These are phyloP conservation scores for Flueggea neowawraea DNA, from an alignment of 441 rosid genomes.

Conservation along the genomic window DNA sequence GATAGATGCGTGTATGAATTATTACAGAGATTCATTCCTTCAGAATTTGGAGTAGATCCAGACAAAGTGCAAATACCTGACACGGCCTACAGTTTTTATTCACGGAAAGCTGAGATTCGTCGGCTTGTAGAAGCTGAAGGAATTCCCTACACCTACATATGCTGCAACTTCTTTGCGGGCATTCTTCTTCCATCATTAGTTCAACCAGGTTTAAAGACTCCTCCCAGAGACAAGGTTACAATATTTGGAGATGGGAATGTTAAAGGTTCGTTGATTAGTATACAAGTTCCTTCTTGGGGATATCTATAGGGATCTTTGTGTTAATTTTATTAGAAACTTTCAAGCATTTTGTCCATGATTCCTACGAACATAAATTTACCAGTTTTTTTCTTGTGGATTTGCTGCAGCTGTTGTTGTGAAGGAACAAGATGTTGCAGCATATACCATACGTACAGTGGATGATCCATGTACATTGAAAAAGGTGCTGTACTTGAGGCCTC, in stretches of 20 bases:
- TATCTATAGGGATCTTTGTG: not conserved
- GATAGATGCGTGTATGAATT: not conserved
- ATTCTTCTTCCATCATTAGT: conserved; percentile 48
- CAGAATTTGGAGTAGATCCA: conserved; percentile 66
- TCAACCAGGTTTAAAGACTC: conserved; percentile 48
- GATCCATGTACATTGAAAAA: conserved; percentile 52
- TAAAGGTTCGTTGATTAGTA: conserved; percentile 32
- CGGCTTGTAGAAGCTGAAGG: conserved; percentile 51
- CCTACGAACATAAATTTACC: not conserved
- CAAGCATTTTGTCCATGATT: too few species aligned
- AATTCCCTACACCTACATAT: conserved; percentile 53
- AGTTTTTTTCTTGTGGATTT: conserved; percentile 7
- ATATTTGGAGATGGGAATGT: conserved; percentile 54
- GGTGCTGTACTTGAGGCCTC: conserved; percentile 49
- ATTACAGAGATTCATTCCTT: conserved; percentile 62
- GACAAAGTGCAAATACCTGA: conserved; percentile 38
- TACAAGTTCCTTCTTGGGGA: not conserved
- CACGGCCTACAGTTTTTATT: conserved; percentile 38
- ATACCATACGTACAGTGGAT: conserved; percentile 45
- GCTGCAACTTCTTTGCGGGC: conserved; percentile 46
- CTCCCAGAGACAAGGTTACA: conserved; percentile 51
- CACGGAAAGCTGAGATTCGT: conserved; percentile 44
- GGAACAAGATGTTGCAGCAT: conserved; percentile 57
- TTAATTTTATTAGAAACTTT: too few species aligned
- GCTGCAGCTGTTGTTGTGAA: conserved; percentile 47